Evolutionary conservation across 139 green algal genomes (phyloP), one percentile per base, ranked within the genome.

Genomic region (Limnomonas spitsbergensis): DNA sequence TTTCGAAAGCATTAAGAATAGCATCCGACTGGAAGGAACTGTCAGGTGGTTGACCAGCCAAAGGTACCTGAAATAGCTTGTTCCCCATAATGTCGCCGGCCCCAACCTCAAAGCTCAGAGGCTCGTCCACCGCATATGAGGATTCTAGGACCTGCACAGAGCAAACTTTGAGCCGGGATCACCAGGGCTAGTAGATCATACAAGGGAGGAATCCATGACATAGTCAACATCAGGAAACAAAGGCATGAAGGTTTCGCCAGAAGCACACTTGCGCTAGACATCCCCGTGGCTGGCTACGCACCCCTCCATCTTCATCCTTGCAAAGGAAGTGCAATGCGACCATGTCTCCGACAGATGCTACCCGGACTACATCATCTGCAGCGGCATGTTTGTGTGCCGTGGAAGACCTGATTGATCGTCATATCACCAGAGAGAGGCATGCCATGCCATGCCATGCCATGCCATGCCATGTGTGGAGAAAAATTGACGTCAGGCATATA

Each of bases 21-120:
- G n/a, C n/a, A n/a, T n/a, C n/a, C n/a, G n/a, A n/a, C n/a, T n/a
- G n/a, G n/a, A n/a, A n/a, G n/a, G n/a, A n/a, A n/a, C n/a, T n/a
- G n/a, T n/a, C n/a, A n/a, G n/a, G n/a, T n/a, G n/a, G n/a, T n/a
- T n/a, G n/a, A n/a, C n/a, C n/a, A n/a, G n/a, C 56, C 27, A 67
- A 3, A 53, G 72, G 27, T 52, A 90, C 90, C 83, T 93, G 85
- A 83, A 96, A 95, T 7, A 97, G 72, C 4, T 86, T 86, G 79
- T 97, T 97, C 31, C 89, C 90, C 38, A 94, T 86, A 26, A 96
- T 87, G 29, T 96, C 91, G 4, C 90, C 90, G 0, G 90, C 91
- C 0, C 93, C 93, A 20, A 97, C 86, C 76, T 97, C 91, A 84
- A 97, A 97, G 0, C 79, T 87, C 3, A 96, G 75, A 0, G 92